Evolutionary conservation across 768 basidiomycete genomes (phyloP).

Genomic region (Leccinum longicurvipes): DNA sequence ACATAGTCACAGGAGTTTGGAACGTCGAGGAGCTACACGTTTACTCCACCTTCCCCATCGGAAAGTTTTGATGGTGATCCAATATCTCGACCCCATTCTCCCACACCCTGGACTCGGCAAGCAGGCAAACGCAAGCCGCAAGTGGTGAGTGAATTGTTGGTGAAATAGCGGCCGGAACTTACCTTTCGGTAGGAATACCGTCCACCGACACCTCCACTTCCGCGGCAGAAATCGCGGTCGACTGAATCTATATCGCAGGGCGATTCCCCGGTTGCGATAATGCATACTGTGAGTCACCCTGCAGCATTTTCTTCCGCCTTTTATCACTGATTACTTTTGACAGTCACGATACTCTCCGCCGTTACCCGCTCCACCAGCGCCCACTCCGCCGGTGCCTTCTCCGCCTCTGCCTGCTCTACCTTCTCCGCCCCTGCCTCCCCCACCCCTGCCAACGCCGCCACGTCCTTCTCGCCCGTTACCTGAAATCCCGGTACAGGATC

Average conservation of each 20-base stretch:
- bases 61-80: slow-evolving; percentile 34
- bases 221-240: slow-evolving; percentile 36
- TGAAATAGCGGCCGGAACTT: slow-evolving; percentile 1
- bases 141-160: slow-evolving; percentile 17
- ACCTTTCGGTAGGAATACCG: slow-evolving; percentile 42
- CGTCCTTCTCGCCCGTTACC: slow-evolving; percentile 28
- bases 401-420: slow-evolving; percentile 16
- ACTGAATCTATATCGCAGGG: slow-evolving; percentile 28
- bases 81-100: slow-evolving; percentile 34
- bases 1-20: slow-evolving; percentile 33
- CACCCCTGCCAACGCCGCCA: slow-evolving; percentile 27
- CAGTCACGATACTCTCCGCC: slow-evolving; percentile 29
- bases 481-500: slow-evolving; percentile 28
- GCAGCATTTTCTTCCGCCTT: background rate
- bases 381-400: slow-evolving; percentile 10
- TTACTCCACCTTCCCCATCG: slow-evolving; percentile 33
- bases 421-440: slow-evolving; percentile 25
- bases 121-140: slow-evolving; percentile 26
- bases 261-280: slow-evolving; percentile 29
- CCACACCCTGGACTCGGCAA: slow-evolving; percentile 33
- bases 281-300: slow-evolving; percentile 21
- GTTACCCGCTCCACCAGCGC: slow-evolving; percentile 14
- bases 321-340: background rate
- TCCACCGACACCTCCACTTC: slow-evolving; percentile 57
- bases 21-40: slow-evolving; percentile 28